A percentile compares a stretch with the other conserved stretches of the same genome.
Evolutionary conservation across 495 filamentous ascomycete genomes (phyloP).

Genomic region (Hypoxylon lenormandii): DNA sequence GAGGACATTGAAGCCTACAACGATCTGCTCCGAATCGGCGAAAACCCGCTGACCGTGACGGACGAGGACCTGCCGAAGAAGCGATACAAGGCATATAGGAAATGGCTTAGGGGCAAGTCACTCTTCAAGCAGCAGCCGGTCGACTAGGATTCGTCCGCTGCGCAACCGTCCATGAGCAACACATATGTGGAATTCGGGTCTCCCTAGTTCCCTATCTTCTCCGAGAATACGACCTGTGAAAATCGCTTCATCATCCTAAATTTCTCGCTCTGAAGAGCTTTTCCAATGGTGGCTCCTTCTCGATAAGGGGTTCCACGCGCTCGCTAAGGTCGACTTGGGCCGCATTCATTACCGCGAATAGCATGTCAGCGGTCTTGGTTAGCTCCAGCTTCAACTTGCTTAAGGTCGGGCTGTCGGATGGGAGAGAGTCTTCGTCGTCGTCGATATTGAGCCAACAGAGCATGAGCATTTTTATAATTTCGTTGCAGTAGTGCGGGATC

Average conservation of each 20-base stretch:
- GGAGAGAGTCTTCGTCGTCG: slow-evolving; percentile 60
- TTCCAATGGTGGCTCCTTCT: slow-evolving; percentile 57
- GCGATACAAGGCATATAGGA: slow-evolving; percentile 92
- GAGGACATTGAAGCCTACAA: slow-evolving; percentile 79
- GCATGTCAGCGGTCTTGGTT: slow-evolving; percentile 49
- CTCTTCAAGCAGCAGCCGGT: slow-evolving; percentile 89
- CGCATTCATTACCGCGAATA: slow-evolving; percentile 50
- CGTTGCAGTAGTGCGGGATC: slow-evolving; percentile 72
- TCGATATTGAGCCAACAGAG: slow-evolving; percentile 74
- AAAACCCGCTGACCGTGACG: slow-evolving; percentile 87
- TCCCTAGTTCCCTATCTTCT: slow-evolving; percentile 11
- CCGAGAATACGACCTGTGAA: not conserved
- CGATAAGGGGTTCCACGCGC: slow-evolving; percentile 54
- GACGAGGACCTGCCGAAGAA: slow-evolving; percentile 88
- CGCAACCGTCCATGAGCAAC: slow-evolving; percentile 14
- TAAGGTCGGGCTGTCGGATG: slow-evolving; percentile 26
- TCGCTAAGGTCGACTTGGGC: slow-evolving; percentile 46
- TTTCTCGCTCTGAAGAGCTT: slow-evolving; percentile 54
- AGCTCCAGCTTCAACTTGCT: slow-evolving; percentile 62
- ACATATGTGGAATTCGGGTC: slow-evolving; percentile 21
- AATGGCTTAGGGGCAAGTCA: slow-evolving; percentile 92
- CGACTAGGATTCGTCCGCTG: slow-evolving; percentile 60
- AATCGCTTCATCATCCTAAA: slow-evolving; percentile 1
- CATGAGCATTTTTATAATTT: slow-evolving; percentile 72
- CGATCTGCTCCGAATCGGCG: slow-evolving; percentile 78